Conservation (phyloP, 805 yeast species). For the Kuraishia piskuri region DNA sequence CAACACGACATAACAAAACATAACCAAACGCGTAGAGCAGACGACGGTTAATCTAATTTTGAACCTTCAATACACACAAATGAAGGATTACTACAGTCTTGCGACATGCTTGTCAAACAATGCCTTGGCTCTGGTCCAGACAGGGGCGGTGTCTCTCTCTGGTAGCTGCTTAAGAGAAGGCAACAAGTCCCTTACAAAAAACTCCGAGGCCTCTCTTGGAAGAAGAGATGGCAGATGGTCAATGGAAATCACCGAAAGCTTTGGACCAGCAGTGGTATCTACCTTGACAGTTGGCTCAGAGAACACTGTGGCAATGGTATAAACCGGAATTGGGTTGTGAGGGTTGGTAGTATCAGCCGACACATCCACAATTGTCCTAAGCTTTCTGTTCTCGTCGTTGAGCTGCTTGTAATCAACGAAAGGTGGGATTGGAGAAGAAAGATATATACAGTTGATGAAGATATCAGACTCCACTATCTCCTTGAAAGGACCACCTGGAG, state of each 20-base stretch:
- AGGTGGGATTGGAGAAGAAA: constrained; percentile 90
- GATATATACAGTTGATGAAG: constrained; percentile 92
- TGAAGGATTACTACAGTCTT: constrained; percentile 34
- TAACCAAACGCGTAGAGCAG: not conserved
- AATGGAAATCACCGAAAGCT: constrained; percentile 84
- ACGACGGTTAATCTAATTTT: not conserved
- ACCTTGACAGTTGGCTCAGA: constrained; percentile 85
- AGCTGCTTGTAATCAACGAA: constrained; percentile 66
- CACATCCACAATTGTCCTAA: constrained; percentile 92
- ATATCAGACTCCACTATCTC: constrained; percentile 86
- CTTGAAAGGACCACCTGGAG: constrained; percentile 93
- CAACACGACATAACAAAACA: too few relatives aligned
- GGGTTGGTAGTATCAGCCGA: constrained; percentile 99
- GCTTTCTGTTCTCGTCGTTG: constrained; percentile 59
- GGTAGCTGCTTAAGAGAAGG: constrained; percentile 86
- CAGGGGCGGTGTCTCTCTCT: constrained; percentile 73
- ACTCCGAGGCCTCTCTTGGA: constrained; percentile 97
- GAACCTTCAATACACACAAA: not conserved
- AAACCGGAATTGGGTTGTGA: constrained; percentile 95
- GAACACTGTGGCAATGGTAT: constrained; percentile 83
- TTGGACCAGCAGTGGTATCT: constrained; percentile 71
- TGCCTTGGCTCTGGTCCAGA: constrained; percentile 84
- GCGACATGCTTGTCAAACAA: constrained; percentile 80
- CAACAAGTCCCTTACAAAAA: constrained; percentile 75
- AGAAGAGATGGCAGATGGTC: constrained; percentile 93